Base-by-base conservation (phyloP, 2,329 filamentous ascomycete species). In the Alternaria triticina region DNA sequence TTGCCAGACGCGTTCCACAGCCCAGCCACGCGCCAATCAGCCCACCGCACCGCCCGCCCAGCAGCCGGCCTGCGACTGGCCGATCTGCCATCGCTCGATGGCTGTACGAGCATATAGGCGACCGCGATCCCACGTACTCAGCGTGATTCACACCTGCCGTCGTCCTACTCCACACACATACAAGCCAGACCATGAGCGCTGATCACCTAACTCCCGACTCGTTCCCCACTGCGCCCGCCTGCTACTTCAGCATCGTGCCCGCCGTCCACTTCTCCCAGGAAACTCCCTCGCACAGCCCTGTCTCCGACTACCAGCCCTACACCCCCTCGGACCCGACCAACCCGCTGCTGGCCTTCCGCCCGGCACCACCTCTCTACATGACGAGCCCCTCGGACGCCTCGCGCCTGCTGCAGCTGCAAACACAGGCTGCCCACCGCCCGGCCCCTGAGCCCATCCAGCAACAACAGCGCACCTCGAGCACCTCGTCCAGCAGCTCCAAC, bases 351-450 rank as follows among this genome's bases (percentile, higher is more conserved):
- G 79, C 79, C 58, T 70, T 67, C 33, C 72, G 78, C 46, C 45
- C 54, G 17, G 27, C 59, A n/a, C 60, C 70, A 6, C 28, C 54
- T 12, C 54, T 61, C 51, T 62, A 62, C 47, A 77, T 74, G 74
- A 65, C 70, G 57, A 64, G 65, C 55, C 62, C 72, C 10, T 46
- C 61, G 2, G 75, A 79, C 49, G 72, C 76, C 36, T 78, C 78
- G 58, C 77, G 76, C 56, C 55, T 81, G 27, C 71, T 81, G 56
- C 79, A 81, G 67, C 69, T 81, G 11, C 80, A 81, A 61, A 80
- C 79, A 13, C 52, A 70, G 12, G 79, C 79, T 49, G 76, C 79
- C 45, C 71, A 81, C 59, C 73, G 76, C 13, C 75, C 76, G 11
- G 59, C 66, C 30, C 63, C 76, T 7, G 68, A 76, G 51, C 74